Percentiles rank a stretch among this genome's conserved stretches.
Evolutionary conservation across 441 rosid genomes (phyloP).

Genomic region (Dalechampia spathulata): DNA sequence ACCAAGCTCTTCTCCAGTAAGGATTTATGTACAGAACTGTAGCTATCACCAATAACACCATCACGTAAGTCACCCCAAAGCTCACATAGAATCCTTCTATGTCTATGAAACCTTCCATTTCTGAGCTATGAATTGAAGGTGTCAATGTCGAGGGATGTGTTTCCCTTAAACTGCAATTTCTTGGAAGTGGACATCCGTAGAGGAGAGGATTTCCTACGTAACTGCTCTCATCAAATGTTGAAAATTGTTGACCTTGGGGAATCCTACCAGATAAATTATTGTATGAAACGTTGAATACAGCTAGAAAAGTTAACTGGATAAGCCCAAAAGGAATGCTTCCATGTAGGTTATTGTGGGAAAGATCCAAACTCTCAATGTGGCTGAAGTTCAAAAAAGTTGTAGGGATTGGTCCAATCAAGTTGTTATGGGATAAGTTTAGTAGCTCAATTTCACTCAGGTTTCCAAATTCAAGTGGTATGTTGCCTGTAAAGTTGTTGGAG

Average conservation of each 20-base stretch:
- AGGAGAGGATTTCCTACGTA: slow-evolving; percentile 26
- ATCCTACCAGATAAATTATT: slow-evolving; percentile 24
- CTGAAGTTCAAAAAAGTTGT: neutral
- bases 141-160: neutral
- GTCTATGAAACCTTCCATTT: neutral
- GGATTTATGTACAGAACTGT: slow-evolving; percentile 16
- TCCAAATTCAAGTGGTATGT: slow-evolving; percentile 16
- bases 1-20: slow-evolving; percentile 14
- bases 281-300: slow-evolving; percentile 21
- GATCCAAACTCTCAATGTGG: neutral
- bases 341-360: neutral
- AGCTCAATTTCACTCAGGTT: neutral
- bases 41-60: neutral
- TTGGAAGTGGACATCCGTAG: slow-evolving; percentile 21
- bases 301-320: neutral
- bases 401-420: neutral
- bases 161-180: neutral
- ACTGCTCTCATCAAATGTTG: slow-evolving; percentile 17
- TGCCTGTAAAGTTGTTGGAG: slow-evolving; percentile 7
- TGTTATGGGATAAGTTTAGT: neutral
- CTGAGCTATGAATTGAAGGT: neutral
- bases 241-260: slow-evolving; percentile 12
- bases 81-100: neutral
- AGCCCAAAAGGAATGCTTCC: slow-evolving; percentile 1
- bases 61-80: slow-evolving; percentile 5